Base-by-base conservation (phyloP, 2,329 filamentous ascomycete species). In the Paramyrothecium roridum region DNA sequence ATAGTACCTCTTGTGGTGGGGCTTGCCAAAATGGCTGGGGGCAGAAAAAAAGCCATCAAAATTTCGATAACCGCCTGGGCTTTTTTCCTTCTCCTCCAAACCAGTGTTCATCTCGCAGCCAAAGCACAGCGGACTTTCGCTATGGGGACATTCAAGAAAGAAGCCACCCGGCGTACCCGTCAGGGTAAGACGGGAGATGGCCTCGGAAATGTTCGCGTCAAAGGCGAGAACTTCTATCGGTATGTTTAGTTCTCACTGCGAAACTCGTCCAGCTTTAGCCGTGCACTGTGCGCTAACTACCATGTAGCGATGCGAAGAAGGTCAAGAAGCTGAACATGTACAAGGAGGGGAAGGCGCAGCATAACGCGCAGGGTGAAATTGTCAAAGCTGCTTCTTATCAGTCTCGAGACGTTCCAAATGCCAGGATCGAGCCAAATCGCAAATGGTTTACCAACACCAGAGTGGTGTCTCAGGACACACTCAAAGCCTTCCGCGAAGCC, bases 181-280 rank as follows among this genome's bases (percentile, higher is more conserved):
- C 87, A 97, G 82, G 91, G 91, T 64, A 93, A 93, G 78, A 84
- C 83, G 51, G 84, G 84, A 63, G 89, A 95, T 85, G 91, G 91
- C 72, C 91, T 96, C 85, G 86, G 78, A 67, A 98, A 98, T 77
- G 90, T 98, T 69, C 91, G 88, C 67, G 81, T 86, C 65, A 99
- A 99, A 79, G 95, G 95, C 76, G 93, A 98, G 81, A 98, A 98
- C 80, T 99, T 98, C 79, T 98, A 98, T 80, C 86, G 90, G 82
- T 88, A 78, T 62, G 80, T 59, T 52, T n/a, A 6, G 50, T 20
- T 48, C 50, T 26, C 53, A 30, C 48, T 19, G 3, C 13, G 45
- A 20, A 30, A 30, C 26, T 30, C 6, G 26, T 4, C 26, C 4
- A 30, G 10, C 26, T 30, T 10, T 6, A 30, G 26, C 26, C 4